Conservation (phyloP, 179 eudicot species). For the Pouteria campechiana region DNA sequence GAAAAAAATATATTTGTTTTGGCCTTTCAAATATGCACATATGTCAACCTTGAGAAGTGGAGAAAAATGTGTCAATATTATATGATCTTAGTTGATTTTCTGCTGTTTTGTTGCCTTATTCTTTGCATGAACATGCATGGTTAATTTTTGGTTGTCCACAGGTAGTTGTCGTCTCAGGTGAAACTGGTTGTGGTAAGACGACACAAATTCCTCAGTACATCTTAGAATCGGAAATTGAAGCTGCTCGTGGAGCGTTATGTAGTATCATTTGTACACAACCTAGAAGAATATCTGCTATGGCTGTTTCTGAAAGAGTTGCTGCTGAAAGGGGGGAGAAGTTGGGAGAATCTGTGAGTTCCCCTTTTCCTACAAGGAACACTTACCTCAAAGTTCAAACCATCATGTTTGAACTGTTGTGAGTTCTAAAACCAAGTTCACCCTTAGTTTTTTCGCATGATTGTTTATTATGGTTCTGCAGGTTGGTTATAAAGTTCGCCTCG, state of each 20-base stretch:
- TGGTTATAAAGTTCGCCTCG: conserved; percentile 82
- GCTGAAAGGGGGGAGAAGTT: conserved; percentile 72
- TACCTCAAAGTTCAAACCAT: too few species aligned
- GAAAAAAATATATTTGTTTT: too few species aligned
- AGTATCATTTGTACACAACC: conserved; percentile 82
- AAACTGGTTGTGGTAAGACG: conserved; percentile 90
- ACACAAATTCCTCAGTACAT: conserved; percentile 83
- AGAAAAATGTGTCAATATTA: too few species aligned
- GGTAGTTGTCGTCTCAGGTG: conserved; percentile 80
- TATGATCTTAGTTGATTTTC: too few species aligned
- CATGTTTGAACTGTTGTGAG: neutral
- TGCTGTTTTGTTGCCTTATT: too few species aligned
- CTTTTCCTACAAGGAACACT: neutral
- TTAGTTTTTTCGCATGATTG: too few species aligned
- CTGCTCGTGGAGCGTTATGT: conserved; percentile 51
- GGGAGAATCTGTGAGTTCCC: conserved; percentile 75
- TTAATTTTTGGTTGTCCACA: conserved; percentile 9
- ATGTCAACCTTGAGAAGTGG: too few species aligned
- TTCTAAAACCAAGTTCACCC: too few species aligned
- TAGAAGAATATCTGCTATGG: conserved; percentile 73
- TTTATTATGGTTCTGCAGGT: conserved; percentile 26
- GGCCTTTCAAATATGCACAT: too few species aligned
- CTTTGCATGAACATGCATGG: too few species aligned
- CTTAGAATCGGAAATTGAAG: conserved; percentile 68
- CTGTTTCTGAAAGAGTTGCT: conserved; percentile 82